These are phyloP conservation scores for Ophiosphaerella korrae DNA, from an alignment of 2,329 filamentous ascomycete species.

Conservation along the genomic window DNA sequence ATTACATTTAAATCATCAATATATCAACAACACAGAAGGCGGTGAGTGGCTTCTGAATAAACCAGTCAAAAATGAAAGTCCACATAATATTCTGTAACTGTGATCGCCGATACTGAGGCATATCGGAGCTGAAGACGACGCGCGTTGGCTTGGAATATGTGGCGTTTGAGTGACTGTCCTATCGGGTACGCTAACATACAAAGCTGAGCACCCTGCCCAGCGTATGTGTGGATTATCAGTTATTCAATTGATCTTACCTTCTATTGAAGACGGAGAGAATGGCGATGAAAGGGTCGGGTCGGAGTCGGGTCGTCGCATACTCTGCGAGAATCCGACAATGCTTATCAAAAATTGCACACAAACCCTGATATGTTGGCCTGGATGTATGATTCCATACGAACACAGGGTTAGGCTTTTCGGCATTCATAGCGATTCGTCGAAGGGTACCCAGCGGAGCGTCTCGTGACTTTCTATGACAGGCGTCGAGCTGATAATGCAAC, in stretches of 20 bases:
- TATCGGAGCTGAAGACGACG: no score
- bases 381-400: slow-evolving; percentile 7
- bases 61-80: no score
- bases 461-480: slow-evolving; percentile 22
- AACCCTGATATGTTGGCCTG: slow-evolving; percentile 3
- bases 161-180: background rate
- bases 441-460: slow-evolving; percentile 2
- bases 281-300: slow-evolving; percentile 8
- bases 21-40: no score
- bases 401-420: slow-evolving; percentile 6
- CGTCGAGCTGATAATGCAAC: slow-evolving; percentile 12
- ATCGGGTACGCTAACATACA: slow-evolving; percentile 12
- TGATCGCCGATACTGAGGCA: no score
- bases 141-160: no score
- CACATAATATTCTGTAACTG: no score
- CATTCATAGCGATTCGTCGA: slow-evolving; percentile 17
- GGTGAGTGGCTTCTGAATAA: no score
- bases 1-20: no score
- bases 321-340: slow-evolving; percentile 10
- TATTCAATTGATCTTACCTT: slow-evolving; percentile 15
- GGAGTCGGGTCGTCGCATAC: slow-evolving; percentile 24
- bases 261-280: slow-evolving; percentile 2
- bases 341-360: slow-evolving; percentile 7
- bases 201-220: slow-evolving; percentile 9
- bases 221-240: slow-evolving; percentile 18